Evolutionary conservation across 441 rosid species (phyloP).

Genomic region (Lepidium campestre): DNA sequence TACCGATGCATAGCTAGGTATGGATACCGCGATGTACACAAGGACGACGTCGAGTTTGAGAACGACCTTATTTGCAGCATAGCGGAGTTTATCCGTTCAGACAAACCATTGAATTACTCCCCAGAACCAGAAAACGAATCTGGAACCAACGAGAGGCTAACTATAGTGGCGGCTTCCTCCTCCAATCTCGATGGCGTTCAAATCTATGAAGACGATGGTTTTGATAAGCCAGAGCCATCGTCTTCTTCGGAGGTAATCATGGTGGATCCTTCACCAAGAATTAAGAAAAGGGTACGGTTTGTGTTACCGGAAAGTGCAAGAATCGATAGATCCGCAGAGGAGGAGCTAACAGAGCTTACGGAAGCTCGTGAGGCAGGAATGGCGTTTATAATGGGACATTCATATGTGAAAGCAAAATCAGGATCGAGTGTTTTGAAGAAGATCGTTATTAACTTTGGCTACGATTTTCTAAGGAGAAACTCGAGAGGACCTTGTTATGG

Average conservation of each 20-base stretch:
- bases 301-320: constrained; percentile 57
- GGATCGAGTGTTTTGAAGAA: constrained; percentile 73
- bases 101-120: constrained; percentile 24
- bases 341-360: constrained; percentile 69
- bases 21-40: constrained; percentile 80
- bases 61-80: constrained; percentile 64
- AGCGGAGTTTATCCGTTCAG: constrained; percentile 74
- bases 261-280: constrained; percentile 27
- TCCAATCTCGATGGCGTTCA: constrained; percentile 48
- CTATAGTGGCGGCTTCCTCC: constrained; percentile 67
- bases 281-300: constrained; percentile 63
- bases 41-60: constrained; percentile 74
- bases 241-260: constrained; percentile 22
- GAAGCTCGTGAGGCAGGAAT: constrained; percentile 89
- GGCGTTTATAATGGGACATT: constrained; percentile 78
- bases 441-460: constrained; percentile 64
- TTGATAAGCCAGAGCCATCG: background rate
- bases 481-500: constrained; percentile 61
- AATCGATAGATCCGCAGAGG: constrained; percentile 38
- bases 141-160: constrained; percentile 42
- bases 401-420: constrained; percentile 69
- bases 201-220: constrained; percentile 41
- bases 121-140: constrained; percentile 26
- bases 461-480: constrained; percentile 82
- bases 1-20: constrained; percentile 85